Evolutionary conservation across 306 rosid species (phyloP).

Genomic region (Dryas drummondii): DNA sequence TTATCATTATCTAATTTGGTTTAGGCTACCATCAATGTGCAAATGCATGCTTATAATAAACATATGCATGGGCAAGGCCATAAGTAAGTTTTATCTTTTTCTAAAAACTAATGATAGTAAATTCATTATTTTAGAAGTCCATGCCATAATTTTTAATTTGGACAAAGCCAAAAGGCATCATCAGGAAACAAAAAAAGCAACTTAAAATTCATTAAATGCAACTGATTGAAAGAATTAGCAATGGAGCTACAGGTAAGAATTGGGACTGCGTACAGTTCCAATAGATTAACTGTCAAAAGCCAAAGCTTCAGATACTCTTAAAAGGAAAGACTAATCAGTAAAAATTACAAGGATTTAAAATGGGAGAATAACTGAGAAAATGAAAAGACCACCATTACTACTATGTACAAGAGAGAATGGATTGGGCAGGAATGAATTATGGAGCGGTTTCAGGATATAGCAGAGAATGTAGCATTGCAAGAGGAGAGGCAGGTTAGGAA

Average conservation of each 20-base stretch:
- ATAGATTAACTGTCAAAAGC: background rate
- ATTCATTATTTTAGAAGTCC: background rate
- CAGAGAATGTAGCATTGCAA: no score
- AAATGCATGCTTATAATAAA: background rate
- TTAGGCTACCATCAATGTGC: background rate
- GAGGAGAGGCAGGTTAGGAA: background rate
- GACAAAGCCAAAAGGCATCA: background rate
- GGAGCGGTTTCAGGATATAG: no score
- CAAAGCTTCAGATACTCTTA: background rate
- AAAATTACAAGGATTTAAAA: slow-evolving; percentile 1
- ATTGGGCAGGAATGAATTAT: background rate
- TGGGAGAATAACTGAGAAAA: slow-evolving; percentile 6
- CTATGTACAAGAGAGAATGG: background rate
- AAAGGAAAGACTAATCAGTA: background rate
- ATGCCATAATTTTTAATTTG: background rate
- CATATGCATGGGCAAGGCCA: background rate
- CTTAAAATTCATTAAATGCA: slow-evolving; percentile 3
- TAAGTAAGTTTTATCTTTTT: background rate
- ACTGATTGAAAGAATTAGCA: background rate
- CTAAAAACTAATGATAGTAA: background rate
- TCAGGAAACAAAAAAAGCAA: background rate
- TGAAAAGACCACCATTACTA: background rate
- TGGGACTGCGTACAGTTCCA: background rate
- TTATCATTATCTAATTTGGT: slow-evolving; percentile 2
- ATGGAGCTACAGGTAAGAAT: background rate